Evolutionary conservation across 345 rosid genomes (phyloP).

Genomic region (Gynandropsis gynandra): DNA sequence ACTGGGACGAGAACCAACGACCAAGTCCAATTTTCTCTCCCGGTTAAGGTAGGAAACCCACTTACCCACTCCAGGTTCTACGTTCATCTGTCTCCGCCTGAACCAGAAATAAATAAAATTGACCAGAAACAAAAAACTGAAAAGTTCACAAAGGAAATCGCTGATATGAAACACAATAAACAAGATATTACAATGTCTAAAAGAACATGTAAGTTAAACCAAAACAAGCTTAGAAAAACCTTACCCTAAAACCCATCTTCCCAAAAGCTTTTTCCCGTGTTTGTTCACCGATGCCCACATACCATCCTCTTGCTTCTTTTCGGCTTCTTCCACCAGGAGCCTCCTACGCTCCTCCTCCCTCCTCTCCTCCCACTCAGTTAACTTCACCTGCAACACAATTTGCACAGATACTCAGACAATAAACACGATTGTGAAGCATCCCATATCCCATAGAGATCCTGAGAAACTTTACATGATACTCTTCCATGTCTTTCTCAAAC

Average conservation of each 20-base stretch:
- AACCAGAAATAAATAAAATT: neutral
- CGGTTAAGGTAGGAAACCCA: constrained; percentile 95
- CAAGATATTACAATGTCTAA: neutral
- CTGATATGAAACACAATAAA: neutral
- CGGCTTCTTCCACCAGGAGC: constrained; percentile 75
- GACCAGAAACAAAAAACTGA: neutral
- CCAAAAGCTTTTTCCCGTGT: constrained; percentile 41
- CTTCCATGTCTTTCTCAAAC: constrained; percentile 81
- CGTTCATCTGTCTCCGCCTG: constrained; percentile 47
- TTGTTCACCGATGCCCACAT: constrained; percentile 50
- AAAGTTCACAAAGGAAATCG: neutral
- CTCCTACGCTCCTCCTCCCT: constrained; percentile 62
- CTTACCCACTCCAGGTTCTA: constrained; percentile 89
- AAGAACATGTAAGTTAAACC: neutral
- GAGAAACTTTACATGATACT: constrained; percentile 50
- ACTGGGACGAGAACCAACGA: constrained; percentile 62
- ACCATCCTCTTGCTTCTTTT: constrained; percentile 53
- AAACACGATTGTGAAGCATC: neutral
- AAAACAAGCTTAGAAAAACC: neutral
- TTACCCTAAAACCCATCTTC: constrained; percentile 62
- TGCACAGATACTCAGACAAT: neutral
- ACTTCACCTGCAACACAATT: constrained; percentile 38
- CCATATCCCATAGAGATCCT: neutral
- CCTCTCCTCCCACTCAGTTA: constrained; percentile 68
- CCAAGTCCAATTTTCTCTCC: constrained; percentile 71